These are phyloP conservation scores for Xerocomus nothofagi DNA, from an alignment of 1,284 basidiomycete genomes.

Conservation along the genomic window DNA sequence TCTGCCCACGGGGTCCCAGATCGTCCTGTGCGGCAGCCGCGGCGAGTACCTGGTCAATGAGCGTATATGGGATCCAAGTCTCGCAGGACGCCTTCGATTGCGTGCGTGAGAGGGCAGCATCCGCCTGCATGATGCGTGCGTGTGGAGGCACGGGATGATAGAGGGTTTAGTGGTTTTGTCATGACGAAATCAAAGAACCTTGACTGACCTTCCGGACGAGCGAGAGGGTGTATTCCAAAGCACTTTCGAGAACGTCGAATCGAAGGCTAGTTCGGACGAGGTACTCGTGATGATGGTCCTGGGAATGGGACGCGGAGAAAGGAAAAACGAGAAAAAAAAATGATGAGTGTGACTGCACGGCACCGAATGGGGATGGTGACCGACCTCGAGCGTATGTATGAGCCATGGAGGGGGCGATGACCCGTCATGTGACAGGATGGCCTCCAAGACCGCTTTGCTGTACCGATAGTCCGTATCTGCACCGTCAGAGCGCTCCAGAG, in stretches of 20 bases:
- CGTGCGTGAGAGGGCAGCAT: slow-evolving; percentile 56
- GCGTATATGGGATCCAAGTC: slow-evolving; percentile 82
- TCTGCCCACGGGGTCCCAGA: slow-evolving; percentile 43
- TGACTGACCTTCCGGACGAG: slow-evolving; percentile 67
- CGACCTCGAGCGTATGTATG: slow-evolving; percentile 67
- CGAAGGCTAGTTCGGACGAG: slow-evolving; percentile 73
- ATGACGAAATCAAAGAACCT: slow-evolving; percentile 1
- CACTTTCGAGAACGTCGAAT: slow-evolving; percentile 79
- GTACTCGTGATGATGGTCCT: slow-evolving; percentile 76
- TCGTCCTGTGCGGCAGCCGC: slow-evolving; percentile 60
- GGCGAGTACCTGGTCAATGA: slow-evolving; percentile 83
- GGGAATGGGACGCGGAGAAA: slow-evolving; percentile 4
- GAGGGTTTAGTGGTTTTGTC: slow-evolving; percentile 11
- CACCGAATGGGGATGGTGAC: slow-evolving; percentile 18
- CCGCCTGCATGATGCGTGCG: slow-evolving; percentile 44
- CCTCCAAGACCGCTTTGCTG: slow-evolving; percentile 74
- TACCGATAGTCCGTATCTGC: slow-evolving; percentile 73
- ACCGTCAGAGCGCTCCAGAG: slow-evolving; percentile 79
- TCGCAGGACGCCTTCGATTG: slow-evolving; percentile 55
- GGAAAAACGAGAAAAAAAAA: slow-evolving; percentile 1
- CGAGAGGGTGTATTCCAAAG: slow-evolving; percentile 69
- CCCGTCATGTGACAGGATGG: slow-evolving; percentile 66
- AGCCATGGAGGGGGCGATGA: slow-evolving; percentile 80
- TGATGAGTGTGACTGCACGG: slow-evolving; percentile 15
- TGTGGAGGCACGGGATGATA: not conserved